phyloP scores from a whole-genome alignment of 768 basidiomycete genomes.

The Kwoniella dejecticola region DNA sequence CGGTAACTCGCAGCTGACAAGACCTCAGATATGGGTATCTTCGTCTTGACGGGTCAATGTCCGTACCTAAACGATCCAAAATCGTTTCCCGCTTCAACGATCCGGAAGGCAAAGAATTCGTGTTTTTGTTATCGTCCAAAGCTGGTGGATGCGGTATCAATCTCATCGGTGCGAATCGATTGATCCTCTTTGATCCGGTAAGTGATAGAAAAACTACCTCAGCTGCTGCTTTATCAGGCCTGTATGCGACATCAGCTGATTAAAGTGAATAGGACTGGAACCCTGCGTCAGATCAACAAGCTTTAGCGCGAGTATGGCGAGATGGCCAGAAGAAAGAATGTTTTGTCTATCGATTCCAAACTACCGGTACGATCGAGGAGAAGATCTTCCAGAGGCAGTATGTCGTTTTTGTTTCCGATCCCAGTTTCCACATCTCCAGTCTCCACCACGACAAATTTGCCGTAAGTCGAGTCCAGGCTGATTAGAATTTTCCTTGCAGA shows the following conservation, averaged over 20 bases:
- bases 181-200: slow-evolving; percentile 63
- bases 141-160: slow-evolving; percentile 58
- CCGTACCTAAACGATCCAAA: slow-evolving; percentile 86
- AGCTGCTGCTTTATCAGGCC: too few species aligned
- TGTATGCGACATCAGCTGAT: too few species aligned
- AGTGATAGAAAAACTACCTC: too few species aligned
- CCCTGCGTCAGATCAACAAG: slow-evolving; percentile 97
- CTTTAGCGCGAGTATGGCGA: slow-evolving; percentile 97
- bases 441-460: neutral
- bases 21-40: slow-evolving; percentile 76
- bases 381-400: slow-evolving; percentile 99
- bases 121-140: slow-evolving; percentile 56
- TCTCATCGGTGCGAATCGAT: slow-evolving; percentile 56
- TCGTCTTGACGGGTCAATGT: slow-evolving; percentile 93
- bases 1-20: too few species aligned
- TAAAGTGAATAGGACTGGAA: slow-evolving; percentile 96
- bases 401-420: slow-evolving; percentile 11
- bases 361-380: slow-evolving; percentile 95
- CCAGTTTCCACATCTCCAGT: neutral
- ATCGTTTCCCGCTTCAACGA: slow-evolving; percentile 60
- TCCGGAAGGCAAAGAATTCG: slow-evolving; percentile 56
- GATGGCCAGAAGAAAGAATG: slow-evolving; percentile 99
- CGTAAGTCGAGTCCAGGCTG: neutral
- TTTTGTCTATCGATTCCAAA: slow-evolving; percentile 99
- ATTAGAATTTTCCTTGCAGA: slow-evolving; percentile 20